Evolutionary conservation across 2,329 filamentous ascomycete genomes (phyloP), one percentile per base, ranked within the genome.

Genomic region (Catunica adiposa): DNA sequence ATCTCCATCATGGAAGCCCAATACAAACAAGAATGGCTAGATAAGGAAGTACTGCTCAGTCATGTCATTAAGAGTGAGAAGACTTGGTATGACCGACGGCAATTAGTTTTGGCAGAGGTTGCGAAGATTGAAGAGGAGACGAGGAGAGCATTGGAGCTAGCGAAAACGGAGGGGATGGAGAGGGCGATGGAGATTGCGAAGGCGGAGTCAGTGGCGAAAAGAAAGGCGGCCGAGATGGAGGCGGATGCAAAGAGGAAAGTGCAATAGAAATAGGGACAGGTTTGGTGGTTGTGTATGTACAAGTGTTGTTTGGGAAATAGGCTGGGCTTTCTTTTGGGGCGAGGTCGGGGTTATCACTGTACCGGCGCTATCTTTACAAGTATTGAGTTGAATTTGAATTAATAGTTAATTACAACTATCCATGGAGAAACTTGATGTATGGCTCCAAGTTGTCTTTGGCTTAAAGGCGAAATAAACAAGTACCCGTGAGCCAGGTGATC

Each of bases 31-130:
- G 84, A 88, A 64, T 92, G 86, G 86, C 70, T 80, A 14, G 80
- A 86, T 67, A 90, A 90, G 67, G 86, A 92, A 67, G 75, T 86
- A 29, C 67, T 90, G 17, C 68, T 92, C n/a, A 79, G 86, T 57
- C 86, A 88, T 63, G 75, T 84, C 31, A 75, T 87, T 61, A 68
- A 75, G 62, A 75, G 72, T 62, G 86, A 90, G 65, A 73, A 78
- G 34, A 79, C 82, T 65, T 81, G 82, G 70, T 78, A 81, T 61
- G 71, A 75, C 56, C 72, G 79, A 54, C 74, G 79, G 2, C 71
- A 69, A 1, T 71, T 75, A 20, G 70, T 75, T 8, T 66, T 73
- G 17, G 66, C 76, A 5, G 59, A 65, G 2, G 65, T 64, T 11
- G 62, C 63, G 2, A 59, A 66, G 20, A 68, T 68, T 52, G 62